These are phyloP conservation scores for Rhizophora apiculata DNA, from an alignment of 345 rosid species.

Conservation along the genomic window DNA sequence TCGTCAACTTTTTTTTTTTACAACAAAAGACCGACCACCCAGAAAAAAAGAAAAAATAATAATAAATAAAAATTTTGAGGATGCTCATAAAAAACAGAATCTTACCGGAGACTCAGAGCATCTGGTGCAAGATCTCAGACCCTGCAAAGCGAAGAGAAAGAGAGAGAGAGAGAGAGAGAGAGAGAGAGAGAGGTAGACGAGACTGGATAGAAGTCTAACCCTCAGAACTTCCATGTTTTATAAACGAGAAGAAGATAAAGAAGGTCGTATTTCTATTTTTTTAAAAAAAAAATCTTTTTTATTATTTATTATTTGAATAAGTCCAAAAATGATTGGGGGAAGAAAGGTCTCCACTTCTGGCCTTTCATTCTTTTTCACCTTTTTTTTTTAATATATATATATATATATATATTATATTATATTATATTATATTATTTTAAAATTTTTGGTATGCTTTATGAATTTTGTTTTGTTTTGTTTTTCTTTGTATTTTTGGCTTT, in stretches of 20 bases:
- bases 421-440: too few relatives aligned
- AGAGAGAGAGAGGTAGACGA: neutral
- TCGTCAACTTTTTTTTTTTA: neutral
- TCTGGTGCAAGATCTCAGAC: slow-evolving; percentile 2
- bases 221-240: neutral
- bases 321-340: too few relatives aligned
- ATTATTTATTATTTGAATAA: too few relatives aligned
- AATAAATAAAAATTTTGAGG: neutral
- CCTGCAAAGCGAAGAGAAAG: slow-evolving; percentile 10
- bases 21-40: neutral
- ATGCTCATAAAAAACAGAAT: neutral
- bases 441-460: neutral
- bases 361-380: too few relatives aligned
- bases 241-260: neutral
- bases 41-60: neutral
- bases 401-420: too few relatives aligned
- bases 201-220: neutral
- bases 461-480: neutral
- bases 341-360: too few relatives aligned
- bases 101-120: slow-evolving; percentile 5
- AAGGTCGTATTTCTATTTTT: slow-evolving; percentile 4
- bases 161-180: neutral
- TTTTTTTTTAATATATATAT: too few relatives aligned
- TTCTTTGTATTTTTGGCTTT: too few relatives aligned
- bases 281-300: neutral